A percentile compares a stretch with the other conserved stretches of the same genome.
phyloP scores from a whole-genome alignment of 257 asterid genomes.

The Nicotiana noctiflora region DNA sequence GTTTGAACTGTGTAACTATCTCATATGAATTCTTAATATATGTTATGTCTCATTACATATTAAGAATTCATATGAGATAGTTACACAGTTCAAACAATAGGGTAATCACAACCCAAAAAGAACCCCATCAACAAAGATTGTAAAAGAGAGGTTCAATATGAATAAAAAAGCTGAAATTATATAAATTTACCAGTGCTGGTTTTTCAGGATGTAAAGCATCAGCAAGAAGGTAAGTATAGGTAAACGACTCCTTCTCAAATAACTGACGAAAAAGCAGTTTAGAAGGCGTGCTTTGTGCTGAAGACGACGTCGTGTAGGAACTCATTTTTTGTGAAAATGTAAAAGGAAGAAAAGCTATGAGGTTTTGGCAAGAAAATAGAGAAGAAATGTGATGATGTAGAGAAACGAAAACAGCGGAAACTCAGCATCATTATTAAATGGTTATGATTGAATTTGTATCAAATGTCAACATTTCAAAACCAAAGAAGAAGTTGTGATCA shows the following conservation, averaged over 20 bases:
- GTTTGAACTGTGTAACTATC: no score
- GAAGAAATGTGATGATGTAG: neutral
- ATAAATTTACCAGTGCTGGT: conserved; percentile 66
- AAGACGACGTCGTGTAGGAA: conserved; percentile 56
- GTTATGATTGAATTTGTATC: neutral
- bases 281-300: neutral
- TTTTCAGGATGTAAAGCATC: conserved; percentile 85
- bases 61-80: no score
- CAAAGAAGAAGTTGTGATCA: neutral
- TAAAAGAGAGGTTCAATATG: neutral
- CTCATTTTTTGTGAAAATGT: conserved; percentile 34
- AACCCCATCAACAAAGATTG: neutral
- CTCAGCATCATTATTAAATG: neutral
- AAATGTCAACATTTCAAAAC: neutral
- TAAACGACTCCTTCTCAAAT: conserved; percentile 89
- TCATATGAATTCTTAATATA: no score
- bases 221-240: conserved; percentile 93
- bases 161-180: neutral
- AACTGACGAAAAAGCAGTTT: conserved; percentile 84
- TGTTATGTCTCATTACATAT: no score
- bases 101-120: no score
- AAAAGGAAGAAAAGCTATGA: neutral
- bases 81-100: no score
- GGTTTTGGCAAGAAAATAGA: neutral
- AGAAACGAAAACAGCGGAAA: neutral